A percentile compares a stretch with the other conserved stretches of the same genome.
Conservation (phyloP, 805 yeast species). For the Schwanniomyces polymorphus region DNA sequence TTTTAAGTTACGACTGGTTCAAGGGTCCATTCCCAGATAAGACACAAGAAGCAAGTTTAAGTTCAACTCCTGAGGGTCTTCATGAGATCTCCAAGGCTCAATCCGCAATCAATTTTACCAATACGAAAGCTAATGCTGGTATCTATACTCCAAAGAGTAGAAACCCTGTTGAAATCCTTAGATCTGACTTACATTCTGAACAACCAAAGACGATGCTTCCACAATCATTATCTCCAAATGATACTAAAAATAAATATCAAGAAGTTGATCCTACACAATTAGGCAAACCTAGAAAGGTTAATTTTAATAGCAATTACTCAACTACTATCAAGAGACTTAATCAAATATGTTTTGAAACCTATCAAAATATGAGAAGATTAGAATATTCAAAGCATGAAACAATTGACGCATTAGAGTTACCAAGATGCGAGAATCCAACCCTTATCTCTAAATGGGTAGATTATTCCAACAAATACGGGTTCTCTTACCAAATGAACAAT, state of each 20-base stretch:
- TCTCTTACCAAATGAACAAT: constrained; percentile 87
- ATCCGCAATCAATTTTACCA: constrained; percentile 66
- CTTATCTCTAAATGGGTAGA: constrained; percentile 97
- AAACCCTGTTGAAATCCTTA: constrained; percentile 69
- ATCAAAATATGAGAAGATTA: constrained; percentile 41
- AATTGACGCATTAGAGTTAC: constrained; percentile 36
- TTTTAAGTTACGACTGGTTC: constrained; percentile 84
- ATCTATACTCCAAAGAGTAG: constrained; percentile 51
- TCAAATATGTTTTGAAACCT: constrained; percentile 35
- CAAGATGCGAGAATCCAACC: constrained; percentile 56
- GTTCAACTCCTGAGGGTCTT: constrained; percentile 59
- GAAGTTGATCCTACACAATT: constrained; percentile 51
- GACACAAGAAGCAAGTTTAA: constrained; percentile 62
- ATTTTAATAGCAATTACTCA: constrained; percentile 38
- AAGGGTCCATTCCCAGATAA: constrained; percentile 78
- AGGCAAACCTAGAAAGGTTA: constrained; percentile 36
- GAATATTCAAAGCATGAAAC: constrained; percentile 36
- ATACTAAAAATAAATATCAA: constrained; percentile 82
- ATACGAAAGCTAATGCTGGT: constrained; percentile 65
- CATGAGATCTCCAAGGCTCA: constrained; percentile 55
- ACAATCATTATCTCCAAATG: constrained; percentile 88
- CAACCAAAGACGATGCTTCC: constrained; percentile 74
- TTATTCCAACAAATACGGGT: constrained; percentile 92
- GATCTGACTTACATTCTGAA: constrained; percentile 68
- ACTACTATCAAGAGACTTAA: constrained; percentile 40